Conservation (phyloP, 306 rosid genomes). For the Sesbania bispinosa region DNA sequence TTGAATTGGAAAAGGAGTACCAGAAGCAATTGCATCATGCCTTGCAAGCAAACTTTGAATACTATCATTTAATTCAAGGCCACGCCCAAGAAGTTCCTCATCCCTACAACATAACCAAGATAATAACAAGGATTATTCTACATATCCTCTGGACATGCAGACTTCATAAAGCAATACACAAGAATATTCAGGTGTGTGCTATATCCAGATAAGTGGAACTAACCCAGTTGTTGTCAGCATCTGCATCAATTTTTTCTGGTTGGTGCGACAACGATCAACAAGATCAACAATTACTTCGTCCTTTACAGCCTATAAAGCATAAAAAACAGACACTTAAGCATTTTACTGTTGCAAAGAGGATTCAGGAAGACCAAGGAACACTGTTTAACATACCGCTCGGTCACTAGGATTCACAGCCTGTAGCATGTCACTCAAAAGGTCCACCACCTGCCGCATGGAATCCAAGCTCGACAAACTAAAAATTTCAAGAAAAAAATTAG, state of each 20-base stretch:
- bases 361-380: constrained; percentile 13
- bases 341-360: constrained; percentile 14
- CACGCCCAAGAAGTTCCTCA: constrained; percentile 88
- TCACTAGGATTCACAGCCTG: constrained; percentile 85
- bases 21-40: constrained; percentile 90
- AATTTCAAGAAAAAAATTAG: constrained; percentile 8
- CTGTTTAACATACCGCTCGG: constrained; percentile 46
- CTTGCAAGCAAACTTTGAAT: constrained; percentile 84
- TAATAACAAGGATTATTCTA: constrained; percentile 11
- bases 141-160: neutral
- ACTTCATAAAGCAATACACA: too few species aligned
- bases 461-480: constrained; percentile 83
- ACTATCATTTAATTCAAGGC: constrained; percentile 81
- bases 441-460: constrained; percentile 73
- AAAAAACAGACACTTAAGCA: constrained; percentile 3
- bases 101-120: constrained; percentile 56
- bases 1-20: constrained; percentile 59
- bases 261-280: constrained; percentile 76
- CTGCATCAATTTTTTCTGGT: constrained; percentile 93
- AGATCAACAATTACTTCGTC: constrained; percentile 92
- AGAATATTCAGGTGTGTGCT: neutral
- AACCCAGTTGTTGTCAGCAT: constrained; percentile 97
- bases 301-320: constrained; percentile 62
- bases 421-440: constrained; percentile 92
- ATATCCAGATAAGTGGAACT: constrained; percentile 28